These are phyloP conservation scores for Xylaria grammica DNA, from an alignment of 495 filamentous ascomycete species.

Conservation along the genomic window DNA sequence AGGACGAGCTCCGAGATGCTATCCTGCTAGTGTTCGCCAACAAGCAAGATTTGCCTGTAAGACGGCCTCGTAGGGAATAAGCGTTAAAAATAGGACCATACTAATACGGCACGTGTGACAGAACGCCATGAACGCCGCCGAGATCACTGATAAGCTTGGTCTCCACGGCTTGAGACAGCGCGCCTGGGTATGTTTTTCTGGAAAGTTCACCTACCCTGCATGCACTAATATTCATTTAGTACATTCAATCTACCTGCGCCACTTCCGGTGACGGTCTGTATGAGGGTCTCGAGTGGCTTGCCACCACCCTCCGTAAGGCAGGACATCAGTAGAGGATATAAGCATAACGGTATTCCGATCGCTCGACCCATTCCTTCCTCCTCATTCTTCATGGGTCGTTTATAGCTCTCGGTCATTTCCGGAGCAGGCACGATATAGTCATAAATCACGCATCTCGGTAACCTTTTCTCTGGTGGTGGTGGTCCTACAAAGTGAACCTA, in stretches of 20 bases:
- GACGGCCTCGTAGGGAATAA: slow-evolving; percentile 35
- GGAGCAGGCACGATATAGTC: slow-evolving; percentile 52
- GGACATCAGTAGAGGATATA: slow-evolving; percentile 71
- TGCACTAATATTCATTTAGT: slow-evolving; percentile 60
- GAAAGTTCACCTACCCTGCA: slow-evolving; percentile 1
- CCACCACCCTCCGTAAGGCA: slow-evolving; percentile 90
- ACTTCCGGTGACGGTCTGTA: slow-evolving; percentile 99
- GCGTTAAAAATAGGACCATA: neutral
- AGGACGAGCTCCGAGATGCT: slow-evolving; percentile 98
- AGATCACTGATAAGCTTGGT: slow-evolving; percentile 99
- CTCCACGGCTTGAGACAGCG: slow-evolving; percentile 97
- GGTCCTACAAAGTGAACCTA: slow-evolving; percentile 43
- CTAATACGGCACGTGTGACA: slow-evolving; percentile 42
- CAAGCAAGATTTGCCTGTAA: slow-evolving; percentile 99
- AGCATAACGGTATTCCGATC: slow-evolving; percentile 30
- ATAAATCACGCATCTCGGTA: slow-evolving; percentile 42
- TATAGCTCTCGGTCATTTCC: slow-evolving; percentile 51
- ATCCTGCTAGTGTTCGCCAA: slow-evolving; percentile 98
- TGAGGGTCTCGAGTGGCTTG: slow-evolving; percentile 99
- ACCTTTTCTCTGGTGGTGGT: slow-evolving; percentile 43
- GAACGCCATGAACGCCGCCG: slow-evolving; percentile 99
- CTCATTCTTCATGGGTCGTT: slow-evolving; percentile 50
- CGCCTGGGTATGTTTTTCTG: slow-evolving; percentile 83
- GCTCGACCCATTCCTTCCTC: slow-evolving; percentile 35
- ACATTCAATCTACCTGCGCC: slow-evolving; percentile 99